Percentiles rank a stretch among this genome's conserved stretches.
phyloP scores from a whole-genome alignment of 148 eudicot genomes.

The Chenopodium berlandieri region DNA sequence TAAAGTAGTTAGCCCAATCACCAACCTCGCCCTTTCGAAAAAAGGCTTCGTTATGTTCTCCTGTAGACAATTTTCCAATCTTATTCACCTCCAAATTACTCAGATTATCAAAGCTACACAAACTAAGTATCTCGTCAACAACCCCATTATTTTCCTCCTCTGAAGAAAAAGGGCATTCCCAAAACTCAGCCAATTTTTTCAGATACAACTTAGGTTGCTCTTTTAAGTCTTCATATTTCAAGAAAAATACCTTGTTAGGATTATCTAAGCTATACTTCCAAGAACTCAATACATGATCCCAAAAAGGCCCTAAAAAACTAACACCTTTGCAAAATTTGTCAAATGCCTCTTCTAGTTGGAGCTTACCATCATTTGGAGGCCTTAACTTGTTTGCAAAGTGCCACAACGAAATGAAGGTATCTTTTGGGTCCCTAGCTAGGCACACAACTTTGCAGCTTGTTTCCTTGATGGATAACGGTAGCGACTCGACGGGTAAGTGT shows the following conservation, averaged over 20 bases:
- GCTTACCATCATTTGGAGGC: neutral
- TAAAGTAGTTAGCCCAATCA: constrained; percentile 47
- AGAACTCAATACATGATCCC: constrained; percentile 44
- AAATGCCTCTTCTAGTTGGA: constrained; percentile 32
- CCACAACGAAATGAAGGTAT: constrained; percentile 49
- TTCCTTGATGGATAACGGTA: constrained; percentile 34
- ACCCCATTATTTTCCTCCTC: constrained; percentile 43
- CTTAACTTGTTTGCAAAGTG: constrained; percentile 37
- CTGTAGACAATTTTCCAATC: constrained; percentile 33
- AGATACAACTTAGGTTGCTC: constrained; percentile 27
- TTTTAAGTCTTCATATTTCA: constrained; percentile 48
- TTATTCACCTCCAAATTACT: constrained; percentile 48
- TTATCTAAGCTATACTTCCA: constrained; percentile 40
- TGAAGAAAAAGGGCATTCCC: constrained; percentile 37
- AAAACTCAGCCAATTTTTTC: constrained; percentile 40
- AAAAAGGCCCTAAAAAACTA: constrained; percentile 34
- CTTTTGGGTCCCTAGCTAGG: constrained; percentile 49
- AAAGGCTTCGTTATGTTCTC: constrained; percentile 31
- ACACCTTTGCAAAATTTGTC: constrained; percentile 35
- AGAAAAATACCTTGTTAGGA: constrained; percentile 30
- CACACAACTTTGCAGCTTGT: constrained; percentile 40
- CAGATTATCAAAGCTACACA: constrained; percentile 46
- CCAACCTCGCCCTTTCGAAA: constrained; percentile 46
- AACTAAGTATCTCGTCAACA: constrained; percentile 24
- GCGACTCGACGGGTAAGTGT: constrained; percentile 34